A percentile compares a stretch with the other conserved stretches of the same genome.
These are phyloP conservation scores for Colletotrichum cuscutae DNA, from an alignment of 2,329 filamentous ascomycete species.

Conservation along the genomic window DNA sequence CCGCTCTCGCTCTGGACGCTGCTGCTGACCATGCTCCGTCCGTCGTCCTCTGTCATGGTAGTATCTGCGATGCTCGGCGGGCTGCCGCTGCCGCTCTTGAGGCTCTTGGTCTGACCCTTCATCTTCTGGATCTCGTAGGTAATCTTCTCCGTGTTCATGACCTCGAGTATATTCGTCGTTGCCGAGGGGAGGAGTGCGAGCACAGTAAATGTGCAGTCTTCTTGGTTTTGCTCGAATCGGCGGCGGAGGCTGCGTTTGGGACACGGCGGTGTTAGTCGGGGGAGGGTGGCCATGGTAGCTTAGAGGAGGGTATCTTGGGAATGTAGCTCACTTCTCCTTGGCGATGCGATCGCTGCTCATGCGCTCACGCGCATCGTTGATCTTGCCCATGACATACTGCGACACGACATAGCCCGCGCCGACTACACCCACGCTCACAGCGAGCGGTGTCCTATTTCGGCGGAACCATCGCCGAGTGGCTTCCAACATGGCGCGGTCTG, in stretches of 20 bases:
- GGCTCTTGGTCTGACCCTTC: slow-evolving; percentile 67
- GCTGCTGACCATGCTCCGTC: slow-evolving; percentile 69
- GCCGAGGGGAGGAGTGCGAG: slow-evolving; percentile 94
- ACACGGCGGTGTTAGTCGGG: slow-evolving; percentile 1
- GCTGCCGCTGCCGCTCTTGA: slow-evolving; percentile 63
- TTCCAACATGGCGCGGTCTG: slow-evolving; percentile 62
- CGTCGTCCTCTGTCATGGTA: slow-evolving; percentile 85
- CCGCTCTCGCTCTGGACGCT: slow-evolving; percentile 86
- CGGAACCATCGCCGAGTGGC: slow-evolving; percentile 90
- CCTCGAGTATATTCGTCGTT: slow-evolving; percentile 87
- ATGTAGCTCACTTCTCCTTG: slow-evolving; percentile 85
- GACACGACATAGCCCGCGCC: slow-evolving; percentile 92
- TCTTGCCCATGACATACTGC: slow-evolving; percentile 91
- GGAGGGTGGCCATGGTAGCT: neutral
- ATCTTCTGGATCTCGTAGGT: slow-evolving; percentile 95
- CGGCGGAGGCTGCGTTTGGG: slow-evolving; percentile 78
- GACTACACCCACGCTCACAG: slow-evolving; percentile 86
- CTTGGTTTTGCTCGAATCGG: slow-evolving; percentile 98
- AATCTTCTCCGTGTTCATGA: slow-evolving; percentile 90
- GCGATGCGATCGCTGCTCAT: slow-evolving; percentile 97
- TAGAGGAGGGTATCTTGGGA: too few species aligned
- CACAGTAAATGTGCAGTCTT: slow-evolving; percentile 97
- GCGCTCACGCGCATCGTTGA: slow-evolving; percentile 92
- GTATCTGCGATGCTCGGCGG: slow-evolving; percentile 72
- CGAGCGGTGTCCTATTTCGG: slow-evolving; percentile 90